Evolutionary conservation across 2,329 filamentous ascomycete species (phyloP).

Genomic region (Triangularia verruculosa): DNA sequence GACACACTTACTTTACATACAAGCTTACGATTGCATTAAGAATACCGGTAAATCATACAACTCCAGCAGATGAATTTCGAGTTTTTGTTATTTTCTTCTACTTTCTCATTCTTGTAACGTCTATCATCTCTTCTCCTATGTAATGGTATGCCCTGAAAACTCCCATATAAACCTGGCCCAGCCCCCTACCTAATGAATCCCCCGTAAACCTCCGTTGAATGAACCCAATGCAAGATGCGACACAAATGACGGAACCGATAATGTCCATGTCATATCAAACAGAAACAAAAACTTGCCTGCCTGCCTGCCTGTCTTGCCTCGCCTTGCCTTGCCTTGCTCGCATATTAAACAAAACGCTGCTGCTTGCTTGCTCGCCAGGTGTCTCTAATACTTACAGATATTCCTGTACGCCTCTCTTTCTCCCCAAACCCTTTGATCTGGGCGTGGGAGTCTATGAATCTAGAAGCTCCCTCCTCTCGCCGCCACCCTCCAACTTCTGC

Average conservation of each 20-base stretch:
- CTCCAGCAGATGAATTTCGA: too few species aligned
- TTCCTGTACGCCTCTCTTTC: background rate
- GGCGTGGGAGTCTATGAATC: background rate
- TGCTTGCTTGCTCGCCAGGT: conserved; percentile 6
- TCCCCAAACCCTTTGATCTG: background rate
- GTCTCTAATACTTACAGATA: background rate
- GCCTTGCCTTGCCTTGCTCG: background rate
- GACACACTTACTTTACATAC: too few species aligned
- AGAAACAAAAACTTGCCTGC: background rate
- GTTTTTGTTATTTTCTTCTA: background rate
- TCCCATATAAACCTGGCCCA: background rate
- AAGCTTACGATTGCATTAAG: too few species aligned
- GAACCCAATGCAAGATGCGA: background rate
- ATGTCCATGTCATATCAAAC: background rate
- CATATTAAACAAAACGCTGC: background rate
- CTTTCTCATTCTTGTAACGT: background rate
- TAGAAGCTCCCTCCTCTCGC: conserved; percentile 8
- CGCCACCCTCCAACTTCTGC: conserved; percentile 30
- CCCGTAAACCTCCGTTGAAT: background rate
- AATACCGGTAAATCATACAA: too few species aligned
- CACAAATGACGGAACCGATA: background rate
- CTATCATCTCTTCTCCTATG: background rate
- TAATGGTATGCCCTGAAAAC: background rate
- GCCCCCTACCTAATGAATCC: background rate
- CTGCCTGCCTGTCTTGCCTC: background rate